Conservation (phyloP, 306 rosid genomes). For the Acmispon strigosus region DNA sequence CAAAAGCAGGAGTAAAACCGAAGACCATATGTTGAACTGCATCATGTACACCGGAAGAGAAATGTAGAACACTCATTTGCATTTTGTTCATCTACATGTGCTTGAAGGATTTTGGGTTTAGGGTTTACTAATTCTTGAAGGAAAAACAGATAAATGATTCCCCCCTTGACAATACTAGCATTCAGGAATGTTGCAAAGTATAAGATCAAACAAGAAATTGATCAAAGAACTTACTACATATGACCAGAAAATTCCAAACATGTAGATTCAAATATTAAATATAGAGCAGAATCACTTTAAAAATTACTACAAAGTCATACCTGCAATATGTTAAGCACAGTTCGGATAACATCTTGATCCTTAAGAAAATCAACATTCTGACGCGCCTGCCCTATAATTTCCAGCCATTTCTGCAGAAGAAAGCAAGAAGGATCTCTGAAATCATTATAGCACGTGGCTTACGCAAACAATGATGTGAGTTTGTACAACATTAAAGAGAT, state of each 20-base stretch:
- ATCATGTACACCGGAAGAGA: background rate
- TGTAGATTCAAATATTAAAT: background rate
- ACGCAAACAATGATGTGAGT: background rate
- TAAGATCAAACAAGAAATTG: background rate
- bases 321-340: slow-evolving; percentile 92
- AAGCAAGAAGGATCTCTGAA: background rate
- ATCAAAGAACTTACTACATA: background rate
- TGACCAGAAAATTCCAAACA: background rate
- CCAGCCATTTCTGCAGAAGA: slow-evolving; percentile 76
- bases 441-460: background rate
- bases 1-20: too few species aligned
- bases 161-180: background rate
- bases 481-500: background rate
- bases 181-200: background rate
- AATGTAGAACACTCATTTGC: background rate
- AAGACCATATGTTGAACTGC: background rate
- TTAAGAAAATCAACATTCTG: slow-evolving; percentile 72
- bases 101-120: too few species aligned
- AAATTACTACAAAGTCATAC: slow-evolving; percentile 20
- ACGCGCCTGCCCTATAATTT: slow-evolving; percentile 90
- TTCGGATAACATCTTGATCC: slow-evolving; percentile 84
- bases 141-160: background rate
- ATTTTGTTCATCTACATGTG: background rate
- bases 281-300: background rate
- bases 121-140: background rate